Base-by-base conservation (phyloP, 2,329 filamentous ascomycete species). In the Huntiella omanensis region DNA sequence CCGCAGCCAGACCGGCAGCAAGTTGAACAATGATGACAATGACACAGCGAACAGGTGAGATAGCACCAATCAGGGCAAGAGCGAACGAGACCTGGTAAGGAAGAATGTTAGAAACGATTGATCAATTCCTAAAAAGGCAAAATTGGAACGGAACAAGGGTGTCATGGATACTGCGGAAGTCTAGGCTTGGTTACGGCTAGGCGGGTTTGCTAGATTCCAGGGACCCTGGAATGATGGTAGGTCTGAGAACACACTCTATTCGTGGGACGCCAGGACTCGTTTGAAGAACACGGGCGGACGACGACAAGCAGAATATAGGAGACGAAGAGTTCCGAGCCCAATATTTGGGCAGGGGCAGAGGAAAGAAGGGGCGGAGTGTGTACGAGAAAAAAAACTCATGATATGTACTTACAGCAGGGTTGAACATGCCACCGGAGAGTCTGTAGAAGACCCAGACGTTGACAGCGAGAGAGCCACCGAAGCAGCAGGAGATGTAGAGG, bases 381-480 rank as follows among this genome's bases (percentile, higher is more conserved):
- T 19, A 19, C 5, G 17, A 19, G 36, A n/a, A 7, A 35, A 33
- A 13, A 16, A 32, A 28, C 5, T 16, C 6, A 16, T 13, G 7
- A 22, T 33, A 37, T 28, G 13, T 5, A 59, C 63, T 58, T 57
- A 69, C 67, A 37, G 63, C 67, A 11, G 67, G 67, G 52, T 70
- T 70, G 50, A 70, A 70, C 56, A 69, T 62, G 41, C 67, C 67
- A 33, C 67, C 67, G 2, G 64, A 69, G 16, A 75, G 62, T 38
- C 71, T 64, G 53, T 65, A 75, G 54, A 74, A 75, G 17, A 70
- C 62, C 69, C 69, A 75, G 6, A 71, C 70, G 46, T 69, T 73
- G 47, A 70, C 64, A 1, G 66, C 62, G 16, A 75, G 55, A 2
- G 68, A 64, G 6, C 68, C 57, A 10, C 68, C 69, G 45, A 73